Percentiles rank a stretch among this genome's conserved stretches.
phyloP scores from a whole-genome alignment of 257 asterid genomes.

The Petunia secreta region DNA sequence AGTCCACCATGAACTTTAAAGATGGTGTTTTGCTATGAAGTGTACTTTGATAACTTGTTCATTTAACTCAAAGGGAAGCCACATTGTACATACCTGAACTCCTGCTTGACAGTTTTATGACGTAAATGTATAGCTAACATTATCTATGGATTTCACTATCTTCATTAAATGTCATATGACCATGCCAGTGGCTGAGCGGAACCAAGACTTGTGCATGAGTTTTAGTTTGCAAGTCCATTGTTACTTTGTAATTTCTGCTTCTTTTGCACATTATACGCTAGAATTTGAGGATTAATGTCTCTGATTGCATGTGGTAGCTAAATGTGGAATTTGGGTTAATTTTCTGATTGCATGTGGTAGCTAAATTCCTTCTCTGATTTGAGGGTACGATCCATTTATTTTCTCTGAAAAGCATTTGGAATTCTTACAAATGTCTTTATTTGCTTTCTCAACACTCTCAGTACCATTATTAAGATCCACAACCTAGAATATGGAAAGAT shows the following conservation, averaged over 20 bases:
- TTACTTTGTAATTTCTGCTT: slow-evolving; percentile 7
- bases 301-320: slow-evolving; percentile 18
- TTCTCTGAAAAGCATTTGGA: background rate
- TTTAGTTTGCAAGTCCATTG: slow-evolving; percentile 4
- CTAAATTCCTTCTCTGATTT: background rate
- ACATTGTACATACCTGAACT: background rate
- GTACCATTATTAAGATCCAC: background rate
- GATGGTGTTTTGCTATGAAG: slow-evolving; percentile 3
- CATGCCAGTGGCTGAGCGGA: background rate
- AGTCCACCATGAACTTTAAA: slow-evolving; percentile 7
- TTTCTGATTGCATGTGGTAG: slow-evolving; percentile 16
- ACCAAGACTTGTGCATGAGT: slow-evolving; percentile 5
- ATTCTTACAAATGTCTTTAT: background rate
- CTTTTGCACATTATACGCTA: slow-evolving; percentile 17
- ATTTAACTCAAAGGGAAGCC: background rate
- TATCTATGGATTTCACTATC: slow-evolving; percentile 21
- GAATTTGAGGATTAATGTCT: slow-evolving; percentile 11
- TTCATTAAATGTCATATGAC: slow-evolving; percentile 1
- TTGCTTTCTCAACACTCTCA: slow-evolving; percentile 8
- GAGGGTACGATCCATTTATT: slow-evolving; percentile 18
- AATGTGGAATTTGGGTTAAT: background rate
- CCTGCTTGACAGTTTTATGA: slow-evolving; percentile 13
- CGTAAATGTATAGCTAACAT: background rate
- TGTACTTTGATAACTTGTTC: slow-evolving; percentile 20
- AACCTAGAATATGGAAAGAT: background rate